These are phyloP conservation scores for Laburnicola sp. DNA, from an alignment of 2,329 filamentous ascomycete genomes.

Conservation along the genomic window DNA sequence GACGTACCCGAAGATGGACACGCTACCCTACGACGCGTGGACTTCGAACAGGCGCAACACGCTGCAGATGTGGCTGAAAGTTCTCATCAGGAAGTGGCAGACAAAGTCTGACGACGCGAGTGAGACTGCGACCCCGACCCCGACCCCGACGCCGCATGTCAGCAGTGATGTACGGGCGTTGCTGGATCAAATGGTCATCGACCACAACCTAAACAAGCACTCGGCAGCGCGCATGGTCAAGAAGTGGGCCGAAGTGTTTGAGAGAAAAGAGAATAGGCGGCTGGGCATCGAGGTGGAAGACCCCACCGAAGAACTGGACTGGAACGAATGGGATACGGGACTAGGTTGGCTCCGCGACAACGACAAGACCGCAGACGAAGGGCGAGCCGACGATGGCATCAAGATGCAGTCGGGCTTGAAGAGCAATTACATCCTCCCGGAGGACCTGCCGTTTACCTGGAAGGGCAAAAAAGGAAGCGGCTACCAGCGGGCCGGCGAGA, in stretches of 20 bases:
- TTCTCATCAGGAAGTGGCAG: slow-evolving; percentile 29
- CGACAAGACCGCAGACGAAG: not conserved
- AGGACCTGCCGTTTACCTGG: slow-evolving; percentile 7
- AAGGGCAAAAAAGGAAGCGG: not conserved
- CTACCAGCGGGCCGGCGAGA: not conserved
- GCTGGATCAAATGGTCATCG: slow-evolving; percentile 28
- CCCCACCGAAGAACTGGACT: slow-evolving; percentile 15
- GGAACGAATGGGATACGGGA: slow-evolving; percentile 24
- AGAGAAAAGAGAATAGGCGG: slow-evolving; percentile 2
- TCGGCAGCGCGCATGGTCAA: slow-evolving; percentile 31
- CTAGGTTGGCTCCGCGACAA: slow-evolving; percentile 22
- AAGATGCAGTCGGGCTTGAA: too few relatives aligned
- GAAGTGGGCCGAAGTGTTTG: slow-evolving; percentile 25
- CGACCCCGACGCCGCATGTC: not conserved
- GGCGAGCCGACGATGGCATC: not conserved
- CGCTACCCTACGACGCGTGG: slow-evolving; percentile 31
- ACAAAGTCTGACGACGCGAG: slow-evolving; percentile 20
- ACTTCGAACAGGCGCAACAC: slow-evolving; percentile 21
- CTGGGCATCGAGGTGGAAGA: not conserved
- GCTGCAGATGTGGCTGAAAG: slow-evolving; percentile 34
- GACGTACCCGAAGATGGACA: slow-evolving; percentile 31
- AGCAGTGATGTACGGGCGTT: slow-evolving; percentile 20
- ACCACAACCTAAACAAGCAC: slow-evolving; percentile 27
- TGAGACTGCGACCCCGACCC: not conserved
- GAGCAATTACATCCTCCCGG: not conserved